Evolutionary conservation across 257 asterid genomes (phyloP), one percentile per base, ranked within the genome.

Genomic region (Anisodus acutangulus): DNA sequence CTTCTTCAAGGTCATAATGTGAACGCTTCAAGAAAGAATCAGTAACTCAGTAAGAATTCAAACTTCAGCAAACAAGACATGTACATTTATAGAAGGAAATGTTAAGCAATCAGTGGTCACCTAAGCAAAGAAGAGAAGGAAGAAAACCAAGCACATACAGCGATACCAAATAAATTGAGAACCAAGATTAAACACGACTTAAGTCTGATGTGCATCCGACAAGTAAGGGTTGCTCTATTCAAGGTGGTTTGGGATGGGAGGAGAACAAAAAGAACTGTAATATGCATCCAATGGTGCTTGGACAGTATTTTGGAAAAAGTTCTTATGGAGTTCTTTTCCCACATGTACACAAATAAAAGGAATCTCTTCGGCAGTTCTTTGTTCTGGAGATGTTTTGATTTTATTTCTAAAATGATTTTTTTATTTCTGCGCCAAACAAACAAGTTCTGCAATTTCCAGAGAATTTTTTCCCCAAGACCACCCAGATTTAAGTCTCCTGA

Each of bases 1-100:
- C 98, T 88, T 92, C 99, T 87, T 93, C 99, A 64, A 89, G 83
- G 89, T 95, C 99, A 86, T 92, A 93, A 53, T 87, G 92, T 60
- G 94, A 87, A 54, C 96, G 94, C 99, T 95, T 88, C 88, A 90
- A 66, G 67, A 78, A 49, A 84, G 79, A 81, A 86, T 67, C 60
- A 90, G 74, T 84, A 41, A 70, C 84, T 64, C 80, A 82, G 70
- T 62, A 78, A 80, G 60, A 41, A 31, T 26, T 22, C 37, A 67
- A 58, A 37, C 26, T 82, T 82, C 55, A 58, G 39, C 13, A 10
- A 31, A 8, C 9, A 12, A 68, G 53, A 62, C 11, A 35, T 47
- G 35, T 43, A 19, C 4, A 49, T 62, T 19, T 15, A 12, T 9
- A 51, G 7, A 43, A 54, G 58, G 69, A 54, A 57, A 31, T 39